Conservation (phyloP, 164 flowering plant genomes). For the Aristolochia californica region DNA sequence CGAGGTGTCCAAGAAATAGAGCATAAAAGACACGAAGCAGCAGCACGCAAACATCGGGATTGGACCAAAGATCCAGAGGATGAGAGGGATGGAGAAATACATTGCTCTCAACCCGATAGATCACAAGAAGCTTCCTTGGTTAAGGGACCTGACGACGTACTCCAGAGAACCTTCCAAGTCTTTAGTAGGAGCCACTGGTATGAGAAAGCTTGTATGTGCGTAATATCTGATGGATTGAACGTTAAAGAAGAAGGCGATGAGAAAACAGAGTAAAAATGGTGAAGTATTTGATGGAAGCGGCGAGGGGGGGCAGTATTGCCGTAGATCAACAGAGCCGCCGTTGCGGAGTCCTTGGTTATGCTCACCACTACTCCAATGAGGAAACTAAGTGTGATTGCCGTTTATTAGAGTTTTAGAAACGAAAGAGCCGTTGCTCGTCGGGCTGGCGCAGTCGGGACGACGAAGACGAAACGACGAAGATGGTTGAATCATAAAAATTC, state of each 20-base stretch:
- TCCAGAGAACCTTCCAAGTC: conserved; percentile 25
- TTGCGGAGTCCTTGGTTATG: conserved; percentile 3
- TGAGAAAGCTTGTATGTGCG: conserved; percentile 16
- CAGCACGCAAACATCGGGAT: conserved; percentile 63
- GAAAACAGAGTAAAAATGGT: conserved; percentile 53
- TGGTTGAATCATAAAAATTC: no score
- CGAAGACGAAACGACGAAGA: no score
- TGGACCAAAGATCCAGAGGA: conserved; percentile 87
- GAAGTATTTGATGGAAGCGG: conserved; percentile 61
- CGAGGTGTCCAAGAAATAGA: conserved; percentile 50
- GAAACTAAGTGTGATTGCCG: conserved; percentile 34
- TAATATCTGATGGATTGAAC: conserved; percentile 82
- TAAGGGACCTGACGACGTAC: conserved; percentile 51
- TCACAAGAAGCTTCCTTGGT: conserved; percentile 75
- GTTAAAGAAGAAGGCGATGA: conserved; percentile 58
- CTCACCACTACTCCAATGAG: conserved; percentile 63
- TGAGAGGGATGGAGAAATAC: conserved; percentile 75
- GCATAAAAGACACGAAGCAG: conserved; percentile 32
- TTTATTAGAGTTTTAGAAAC: no score
- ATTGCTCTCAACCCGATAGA: conserved; percentile 67
- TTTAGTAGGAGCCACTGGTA: conserved; percentile 21
- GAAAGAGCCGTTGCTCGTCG: no score
- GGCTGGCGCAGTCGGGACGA: no score
- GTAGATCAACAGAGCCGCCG: conserved; percentile 5
- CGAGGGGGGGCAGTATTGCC: conserved; percentile 41